phyloP scores from a whole-genome alignment of 2,329 filamentous ascomycete genomes.

The Orbilia quercus region DNA sequence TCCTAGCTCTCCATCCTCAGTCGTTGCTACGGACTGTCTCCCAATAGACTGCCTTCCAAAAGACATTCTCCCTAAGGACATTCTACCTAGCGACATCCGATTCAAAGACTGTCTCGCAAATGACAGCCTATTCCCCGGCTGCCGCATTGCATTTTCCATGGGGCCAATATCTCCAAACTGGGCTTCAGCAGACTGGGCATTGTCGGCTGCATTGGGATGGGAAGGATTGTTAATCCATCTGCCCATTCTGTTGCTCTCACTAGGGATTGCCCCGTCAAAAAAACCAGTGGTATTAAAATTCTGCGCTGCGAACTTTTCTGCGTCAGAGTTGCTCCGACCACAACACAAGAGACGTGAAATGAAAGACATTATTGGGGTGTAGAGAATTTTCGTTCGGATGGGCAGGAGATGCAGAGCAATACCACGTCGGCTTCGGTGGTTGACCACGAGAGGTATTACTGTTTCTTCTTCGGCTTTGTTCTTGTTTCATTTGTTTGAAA shows the following conservation, averaged over 20 bases:
- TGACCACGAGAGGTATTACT: conserved; percentile 33
- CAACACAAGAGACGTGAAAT: too few relatives aligned
- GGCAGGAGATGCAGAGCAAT: conserved; percentile 32
- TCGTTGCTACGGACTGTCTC: too few relatives aligned
- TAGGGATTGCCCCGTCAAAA: not conserved
- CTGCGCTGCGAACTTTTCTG: not conserved
- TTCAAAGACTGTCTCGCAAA: not conserved
- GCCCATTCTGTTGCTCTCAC: not conserved
- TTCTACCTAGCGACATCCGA: too few relatives aligned
- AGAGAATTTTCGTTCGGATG: conserved; percentile 29
- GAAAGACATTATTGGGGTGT: conserved; percentile 6
- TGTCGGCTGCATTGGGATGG: not conserved
- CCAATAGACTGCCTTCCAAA: too few relatives aligned
- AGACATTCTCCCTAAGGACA: too few relatives aligned
- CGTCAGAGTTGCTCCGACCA: not conserved
- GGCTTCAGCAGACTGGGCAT: not conserved
- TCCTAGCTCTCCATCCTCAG: too few relatives aligned
- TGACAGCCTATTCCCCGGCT: not conserved
- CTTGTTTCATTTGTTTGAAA: too few relatives aligned
- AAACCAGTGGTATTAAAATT: not conserved
- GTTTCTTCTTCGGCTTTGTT: too few relatives aligned
- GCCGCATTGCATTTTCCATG: not conserved
- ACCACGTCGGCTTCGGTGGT: conserved; percentile 32
- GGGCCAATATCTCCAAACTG: not conserved
- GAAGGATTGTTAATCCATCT: not conserved